A percentile compares a stretch with the other conserved stretches of the same genome.
Conservation (phyloP, 2,329 filamentous ascomycete genomes). For the Phoma herbarum region DNA sequence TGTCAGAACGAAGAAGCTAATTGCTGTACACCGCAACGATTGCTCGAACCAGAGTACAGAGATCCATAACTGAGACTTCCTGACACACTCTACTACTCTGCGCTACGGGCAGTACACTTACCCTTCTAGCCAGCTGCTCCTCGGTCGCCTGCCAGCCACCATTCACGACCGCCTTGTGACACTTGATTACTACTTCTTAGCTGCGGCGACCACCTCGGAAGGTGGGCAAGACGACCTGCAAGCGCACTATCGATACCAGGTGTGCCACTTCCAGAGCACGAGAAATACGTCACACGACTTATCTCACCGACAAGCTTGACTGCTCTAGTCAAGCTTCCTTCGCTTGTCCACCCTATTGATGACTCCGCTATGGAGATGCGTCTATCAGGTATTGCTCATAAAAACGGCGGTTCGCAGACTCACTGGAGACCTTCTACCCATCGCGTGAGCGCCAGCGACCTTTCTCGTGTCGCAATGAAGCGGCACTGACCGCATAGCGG, state of each 20-base stretch:
- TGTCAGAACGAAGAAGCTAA: slow-evolving; percentile 81
- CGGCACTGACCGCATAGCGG: too few species aligned
- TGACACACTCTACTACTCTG: slow-evolving; percentile 51
- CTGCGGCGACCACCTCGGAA: slow-evolving; percentile 62
- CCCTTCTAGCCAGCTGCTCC: slow-evolving; percentile 87
- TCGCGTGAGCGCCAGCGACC: too few species aligned
- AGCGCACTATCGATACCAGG: slow-evolving; percentile 75
- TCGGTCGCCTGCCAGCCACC: slow-evolving; percentile 82
- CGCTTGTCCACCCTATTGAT: slow-evolving; percentile 86
- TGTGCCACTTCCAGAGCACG: slow-evolving; percentile 79
- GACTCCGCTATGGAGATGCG: slow-evolving; percentile 81
- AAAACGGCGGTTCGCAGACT: slow-evolving; percentile 72
- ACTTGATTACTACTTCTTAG: slow-evolving; percentile 77
- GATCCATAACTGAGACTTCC: slow-evolving; percentile 80
- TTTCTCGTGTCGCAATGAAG: too few species aligned
- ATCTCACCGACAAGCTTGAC: slow-evolving; percentile 97
- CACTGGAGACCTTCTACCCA: slow-evolving; percentile 90
- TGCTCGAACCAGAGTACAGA: slow-evolving; percentile 77
- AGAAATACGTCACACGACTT: slow-evolving; percentile 89
- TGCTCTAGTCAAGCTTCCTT: slow-evolving; percentile 80
- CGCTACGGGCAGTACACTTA: slow-evolving; percentile 73
- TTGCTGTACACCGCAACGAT: slow-evolving; percentile 77
- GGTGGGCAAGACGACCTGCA: slow-evolving; percentile 71
- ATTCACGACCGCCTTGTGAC: slow-evolving; percentile 77
- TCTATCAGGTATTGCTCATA: slow-evolving; percentile 81